A percentile compares a stretch with the other conserved stretches of the same genome.
Conservation (phyloP, 2,329 filamentous ascomycete species). For the Calonectria fujianensis region DNA sequence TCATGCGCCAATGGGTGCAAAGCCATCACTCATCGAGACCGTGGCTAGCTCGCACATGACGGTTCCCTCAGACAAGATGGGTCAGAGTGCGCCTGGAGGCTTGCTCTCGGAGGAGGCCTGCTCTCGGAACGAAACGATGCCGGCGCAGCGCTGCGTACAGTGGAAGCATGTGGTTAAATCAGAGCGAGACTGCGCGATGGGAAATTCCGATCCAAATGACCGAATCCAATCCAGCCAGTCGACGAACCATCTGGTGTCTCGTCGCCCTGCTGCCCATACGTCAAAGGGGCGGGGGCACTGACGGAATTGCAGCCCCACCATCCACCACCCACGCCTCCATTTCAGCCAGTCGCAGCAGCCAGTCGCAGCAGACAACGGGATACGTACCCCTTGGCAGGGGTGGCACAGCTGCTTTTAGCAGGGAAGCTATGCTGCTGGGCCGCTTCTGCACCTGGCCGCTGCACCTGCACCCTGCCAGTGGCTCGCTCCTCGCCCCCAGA, state of each 20-base stretch:
- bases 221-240: slow-evolving; percentile 21
- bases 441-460: slow-evolving; percentile 31
- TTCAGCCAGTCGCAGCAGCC: slow-evolving; percentile 21
- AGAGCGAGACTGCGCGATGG: background rate
- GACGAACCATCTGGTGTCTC: slow-evolving; percentile 27
- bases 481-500: slow-evolving; percentile 28
- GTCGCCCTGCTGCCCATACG: slow-evolving; percentile 37
- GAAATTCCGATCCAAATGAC: background rate
- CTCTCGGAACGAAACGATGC: background rate
- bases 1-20: background rate
- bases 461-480: slow-evolving; percentile 24
- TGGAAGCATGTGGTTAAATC: slow-evolving; percentile 9
- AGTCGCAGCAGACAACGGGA: slow-evolving; percentile 17
- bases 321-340: slow-evolving; percentile 6
- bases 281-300: slow-evolving; percentile 36
- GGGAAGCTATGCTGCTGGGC: slow-evolving; percentile 22
- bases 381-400: slow-evolving; percentile 17
- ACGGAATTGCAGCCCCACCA: slow-evolving; percentile 34
- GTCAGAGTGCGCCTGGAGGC: background rate
- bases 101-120: background rate
- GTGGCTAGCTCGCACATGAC: slow-evolving; percentile 7
- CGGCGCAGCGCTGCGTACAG: background rate
- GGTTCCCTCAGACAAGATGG: background rate
- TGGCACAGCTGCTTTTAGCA: slow-evolving; percentile 12
- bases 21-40: background rate